Conservation (phyloP, 768 basidiomycete genomes). For the Leccinum uliginosum region DNA sequence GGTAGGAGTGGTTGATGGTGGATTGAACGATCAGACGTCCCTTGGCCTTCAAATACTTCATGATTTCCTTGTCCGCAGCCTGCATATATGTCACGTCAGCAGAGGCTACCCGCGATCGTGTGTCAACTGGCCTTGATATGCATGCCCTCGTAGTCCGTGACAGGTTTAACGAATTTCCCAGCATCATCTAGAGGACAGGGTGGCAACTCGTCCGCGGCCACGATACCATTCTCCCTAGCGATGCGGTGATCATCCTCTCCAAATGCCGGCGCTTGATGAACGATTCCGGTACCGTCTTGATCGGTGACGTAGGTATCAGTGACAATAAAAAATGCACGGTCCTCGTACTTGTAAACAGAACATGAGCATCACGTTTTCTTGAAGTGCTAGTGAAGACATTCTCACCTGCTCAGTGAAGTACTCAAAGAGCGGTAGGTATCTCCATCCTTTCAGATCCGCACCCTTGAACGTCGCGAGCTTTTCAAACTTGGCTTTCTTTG, state of each 20-base stretch:
- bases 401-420: conserved; percentile 92
- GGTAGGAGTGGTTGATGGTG: conserved; percentile 86
- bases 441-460: conserved; percentile 92
- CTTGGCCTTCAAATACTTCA: conserved; percentile 82
- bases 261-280: conserved; percentile 97
- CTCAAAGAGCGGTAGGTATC: conserved; percentile 91
- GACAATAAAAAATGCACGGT: conserved; percentile 85
- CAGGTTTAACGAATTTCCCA: conserved; percentile 83
- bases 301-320: conserved; percentile 92
- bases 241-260: conserved; percentile 99
- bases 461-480: conserved; percentile 87
- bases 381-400: conserved; percentile 1
- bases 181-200: conserved; percentile 94
- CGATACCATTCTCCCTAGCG: conserved; percentile 75
- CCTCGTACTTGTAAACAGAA: conserved; percentile 61
- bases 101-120: background rate
- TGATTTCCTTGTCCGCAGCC: conserved; percentile 93
- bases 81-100: conserved; percentile 26
- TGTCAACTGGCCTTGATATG: conserved; percentile 72
- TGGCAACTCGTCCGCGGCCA: conserved; percentile 87
- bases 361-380: background rate
- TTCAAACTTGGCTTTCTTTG: conserved; percentile 95
- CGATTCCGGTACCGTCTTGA: conserved; percentile 93
- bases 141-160: conserved; percentile 83
- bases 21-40: conserved; percentile 86